phyloP scores from a whole-genome alignment of 2,329 filamentous ascomycete genomes.

The Scedosporium aurantiacum region DNA sequence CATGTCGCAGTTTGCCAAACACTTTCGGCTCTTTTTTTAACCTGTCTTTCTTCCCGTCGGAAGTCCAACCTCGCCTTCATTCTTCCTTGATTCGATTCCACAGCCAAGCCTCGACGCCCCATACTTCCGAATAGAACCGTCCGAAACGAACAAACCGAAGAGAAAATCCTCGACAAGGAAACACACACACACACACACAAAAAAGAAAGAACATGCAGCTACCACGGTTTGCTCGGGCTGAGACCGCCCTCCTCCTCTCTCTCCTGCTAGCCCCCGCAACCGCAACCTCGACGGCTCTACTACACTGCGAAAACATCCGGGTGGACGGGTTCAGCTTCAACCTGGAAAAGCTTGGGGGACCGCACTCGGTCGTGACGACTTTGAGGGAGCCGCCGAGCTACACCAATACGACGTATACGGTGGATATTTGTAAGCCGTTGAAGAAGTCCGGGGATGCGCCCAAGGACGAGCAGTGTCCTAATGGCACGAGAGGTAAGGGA shows the following conservation, averaged over 20 bases:
- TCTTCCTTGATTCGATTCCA: background rate
- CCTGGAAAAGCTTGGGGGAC: constrained; percentile 51
- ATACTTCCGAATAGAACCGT: too few species aligned
- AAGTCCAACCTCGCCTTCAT: background rate
- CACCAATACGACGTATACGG: constrained; percentile 68
- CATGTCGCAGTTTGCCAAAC: background rate
- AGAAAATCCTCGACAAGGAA: background rate
- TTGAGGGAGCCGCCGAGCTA: constrained; percentile 40
- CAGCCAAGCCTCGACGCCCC: background rate
- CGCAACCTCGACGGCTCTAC: constrained; percentile 31
- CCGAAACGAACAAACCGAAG: background rate
- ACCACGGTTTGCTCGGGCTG: background rate
- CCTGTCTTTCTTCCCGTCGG: background rate
- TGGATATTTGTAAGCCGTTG: constrained; percentile 64
- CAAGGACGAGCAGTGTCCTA: constrained; percentile 52
- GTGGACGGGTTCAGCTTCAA: constrained; percentile 52
- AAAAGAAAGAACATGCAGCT: background rate
- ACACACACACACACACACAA: too few species aligned
- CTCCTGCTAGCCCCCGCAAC: constrained; percentile 21
- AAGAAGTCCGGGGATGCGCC: constrained; percentile 46
- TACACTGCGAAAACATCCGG: constrained; percentile 52
- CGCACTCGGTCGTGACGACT: constrained; percentile 55
- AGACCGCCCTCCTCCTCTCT: background rate
- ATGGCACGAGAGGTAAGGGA: constrained; percentile 51
- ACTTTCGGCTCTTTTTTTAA: background rate